Conservation (phyloP, 805 yeast genomes). For the Candida adriatica region DNA sequence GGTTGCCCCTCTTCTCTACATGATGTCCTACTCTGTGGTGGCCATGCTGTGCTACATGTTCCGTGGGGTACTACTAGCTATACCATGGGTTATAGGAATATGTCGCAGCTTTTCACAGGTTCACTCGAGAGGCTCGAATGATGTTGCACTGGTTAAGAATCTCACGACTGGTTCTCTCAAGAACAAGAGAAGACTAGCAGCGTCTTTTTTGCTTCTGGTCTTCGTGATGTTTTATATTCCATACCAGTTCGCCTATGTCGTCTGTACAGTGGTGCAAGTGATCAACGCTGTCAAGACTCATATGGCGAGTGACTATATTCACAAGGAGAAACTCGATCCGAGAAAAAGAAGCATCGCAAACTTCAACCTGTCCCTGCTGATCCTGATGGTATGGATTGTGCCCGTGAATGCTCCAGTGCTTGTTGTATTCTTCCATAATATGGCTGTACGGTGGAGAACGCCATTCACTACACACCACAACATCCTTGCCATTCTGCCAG, state of each 20-base stretch:
- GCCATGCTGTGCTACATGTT: conserved; percentile 25
- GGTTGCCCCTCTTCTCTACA: conserved; percentile 50
- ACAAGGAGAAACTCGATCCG: conserved; percentile 14
- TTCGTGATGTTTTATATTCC: conserved; percentile 63
- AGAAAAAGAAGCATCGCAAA: conserved; percentile 36
- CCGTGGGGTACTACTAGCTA: conserved; percentile 1
- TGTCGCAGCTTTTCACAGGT: neutral
- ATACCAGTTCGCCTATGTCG: conserved; percentile 68
- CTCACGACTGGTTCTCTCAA: conserved; percentile 4
- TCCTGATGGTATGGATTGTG: conserved; percentile 69
- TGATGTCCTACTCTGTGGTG: conserved; percentile 39
- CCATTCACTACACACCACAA: conserved; percentile 87
- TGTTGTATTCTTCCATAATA: conserved; percentile 75
- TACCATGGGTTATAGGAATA: conserved; percentile 1
- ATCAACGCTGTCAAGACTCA: conserved; percentile 39
- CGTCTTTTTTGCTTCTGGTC: conserved; percentile 27
- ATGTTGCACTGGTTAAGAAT: neutral
- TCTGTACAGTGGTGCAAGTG: conserved; percentile 52
- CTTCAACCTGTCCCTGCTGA: conserved; percentile 53
- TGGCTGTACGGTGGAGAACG: conserved; percentile 71
- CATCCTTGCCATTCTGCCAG: conserved; percentile 68
- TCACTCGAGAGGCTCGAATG: neutral
- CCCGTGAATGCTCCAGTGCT: conserved; percentile 76
- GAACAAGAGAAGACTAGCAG: conserved; percentile 13
- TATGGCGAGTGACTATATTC: neutral